A percentile compares a stretch with the other conserved stretches of the same genome.
Conservation (phyloP, 2,329 filamentous ascomycete species). For the Geosmithia morbida region DNA sequence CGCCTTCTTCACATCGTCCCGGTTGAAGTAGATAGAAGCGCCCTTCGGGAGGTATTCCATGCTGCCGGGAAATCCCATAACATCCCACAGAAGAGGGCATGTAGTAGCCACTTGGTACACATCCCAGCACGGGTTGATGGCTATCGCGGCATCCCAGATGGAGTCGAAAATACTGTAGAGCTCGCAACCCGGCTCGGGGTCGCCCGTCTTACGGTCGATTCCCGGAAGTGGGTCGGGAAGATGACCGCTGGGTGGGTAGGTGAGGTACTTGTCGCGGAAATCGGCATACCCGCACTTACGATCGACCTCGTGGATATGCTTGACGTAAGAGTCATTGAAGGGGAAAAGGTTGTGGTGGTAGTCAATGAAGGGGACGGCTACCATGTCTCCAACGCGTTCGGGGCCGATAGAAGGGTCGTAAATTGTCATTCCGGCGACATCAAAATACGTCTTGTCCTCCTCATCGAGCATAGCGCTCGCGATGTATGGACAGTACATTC, state of each 20-base stretch:
- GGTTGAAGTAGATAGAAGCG: conserved; percentile 48
- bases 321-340: conserved; percentile 45
- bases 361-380: conserved; percentile 44
- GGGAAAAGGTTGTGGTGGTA: conserved; percentile 45
- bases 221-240: conserved; percentile 37
- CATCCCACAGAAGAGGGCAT: conserved; percentile 58
- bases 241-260: conserved; percentile 50
- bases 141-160: conserved; percentile 26
- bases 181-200: conserved; percentile 33
- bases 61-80: conserved; percentile 55
- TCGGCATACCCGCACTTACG: conserved; percentile 47
- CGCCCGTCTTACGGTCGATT: conserved; percentile 16
- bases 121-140: conserved; percentile 66
- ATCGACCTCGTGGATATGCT: conserved; percentile 33
- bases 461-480: conserved; percentile 57
- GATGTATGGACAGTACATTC: conserved; percentile 46
- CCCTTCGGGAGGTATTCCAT: conserved; percentile 46
- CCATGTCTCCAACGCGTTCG: conserved; percentile 26
- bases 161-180: conserved; percentile 39
- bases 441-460: conserved; percentile 50
- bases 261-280: conserved; percentile 45
- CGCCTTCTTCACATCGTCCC: conserved; percentile 51
- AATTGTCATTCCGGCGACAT: conserved; percentile 54
- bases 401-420: conserved; percentile 55
- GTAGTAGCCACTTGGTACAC: conserved; percentile 59